Evolutionary conservation across 805 yeast species (phyloP), one percentile per base, ranked within the genome.

Genomic region (Komagataella pastoris): DNA sequence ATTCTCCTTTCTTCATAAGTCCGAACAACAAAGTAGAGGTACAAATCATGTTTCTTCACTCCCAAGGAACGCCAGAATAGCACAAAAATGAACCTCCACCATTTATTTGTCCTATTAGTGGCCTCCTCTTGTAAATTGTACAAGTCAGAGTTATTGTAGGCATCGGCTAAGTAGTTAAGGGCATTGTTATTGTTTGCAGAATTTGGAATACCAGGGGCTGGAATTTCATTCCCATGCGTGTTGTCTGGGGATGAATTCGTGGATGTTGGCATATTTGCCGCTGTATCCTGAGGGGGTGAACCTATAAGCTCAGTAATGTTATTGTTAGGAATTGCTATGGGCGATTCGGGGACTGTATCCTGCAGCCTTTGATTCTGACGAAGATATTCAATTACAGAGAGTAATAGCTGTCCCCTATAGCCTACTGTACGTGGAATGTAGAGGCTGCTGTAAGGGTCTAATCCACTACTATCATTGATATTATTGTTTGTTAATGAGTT

Each of bases 31-130:
- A 76, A 78, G 68, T 79, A 75, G 60, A 77, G 69, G 58, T 71
- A 73, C 51, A 82, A 57, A 54, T 81, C 80, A 7, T 61, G 56
- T 49, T 59, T 67, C 2, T 72, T 58, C 43, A 82, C 69, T 1
- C 85, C 84, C 82, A 82, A 77, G 3, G 77, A 23, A 45, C 61
- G 62, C 84, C 85, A 81, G 60, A 77, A 77, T 0, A 74, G 24
- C 14, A 54, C 57, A 58, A 61, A 66, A 23, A 52, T 46, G 59
- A 66, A 63, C 19, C 50, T 54, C 49, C 51, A 58, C 54, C 50
- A 53, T 40, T 54, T 51, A 14, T 64, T 57, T 3, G 80, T 71
- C 3, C 63, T 55, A 24, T 65, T 66, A 30, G 60, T 67, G 0
- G 83, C 85, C 14, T 61, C 55, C 7, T 59, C 67, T 56, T 79